Conservation (phyloP, 768 basidiomycete species). For the Podaxis pistillaris region DNA sequence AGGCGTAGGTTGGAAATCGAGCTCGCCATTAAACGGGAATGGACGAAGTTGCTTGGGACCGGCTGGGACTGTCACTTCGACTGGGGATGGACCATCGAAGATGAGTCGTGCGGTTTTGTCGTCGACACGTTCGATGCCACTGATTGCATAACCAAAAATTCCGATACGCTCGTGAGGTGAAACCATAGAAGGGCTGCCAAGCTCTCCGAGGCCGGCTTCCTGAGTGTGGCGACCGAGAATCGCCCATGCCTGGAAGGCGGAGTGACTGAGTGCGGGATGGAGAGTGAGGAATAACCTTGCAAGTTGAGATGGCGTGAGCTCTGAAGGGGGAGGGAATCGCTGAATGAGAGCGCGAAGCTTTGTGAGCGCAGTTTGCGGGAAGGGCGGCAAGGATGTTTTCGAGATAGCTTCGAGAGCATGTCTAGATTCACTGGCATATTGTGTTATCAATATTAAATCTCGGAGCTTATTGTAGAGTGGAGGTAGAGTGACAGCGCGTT, state of each 20-base stretch:
- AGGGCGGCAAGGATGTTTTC: conserved; percentile 53
- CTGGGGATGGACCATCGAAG: conserved; percentile 36
- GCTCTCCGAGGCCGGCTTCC: conserved; percentile 50
- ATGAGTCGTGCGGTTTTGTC: conserved; percentile 38
- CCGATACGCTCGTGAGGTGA: conserved; percentile 44
- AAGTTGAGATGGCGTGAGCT: conserved; percentile 45
- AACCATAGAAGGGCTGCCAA: conserved; percentile 45
- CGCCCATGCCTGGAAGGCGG: conserved; percentile 63
- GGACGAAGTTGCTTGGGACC: conserved; percentile 44
- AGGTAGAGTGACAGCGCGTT: conserved; percentile 5
- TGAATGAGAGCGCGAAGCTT: conserved; percentile 47
- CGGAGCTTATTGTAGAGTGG: conserved; percentile 45
- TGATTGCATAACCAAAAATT: conserved; percentile 50
- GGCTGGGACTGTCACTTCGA: conserved; percentile 43
- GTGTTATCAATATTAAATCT: conserved; percentile 58
- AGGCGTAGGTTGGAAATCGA: conserved; percentile 44
- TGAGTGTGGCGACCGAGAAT: conserved; percentile 54
- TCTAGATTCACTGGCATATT: conserved; percentile 59
- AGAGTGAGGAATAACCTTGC: conserved; percentile 53
- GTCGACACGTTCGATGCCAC: conserved; percentile 38
- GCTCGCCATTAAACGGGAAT: conserved; percentile 40
- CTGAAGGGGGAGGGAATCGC: conserved; percentile 46
- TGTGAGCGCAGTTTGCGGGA: conserved; percentile 60
- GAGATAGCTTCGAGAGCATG: conserved; percentile 52
- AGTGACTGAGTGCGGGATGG: conserved; percentile 56